Base-by-base conservation (phyloP, 164 flowering plant species). In the Brasenia schreberi region DNA sequence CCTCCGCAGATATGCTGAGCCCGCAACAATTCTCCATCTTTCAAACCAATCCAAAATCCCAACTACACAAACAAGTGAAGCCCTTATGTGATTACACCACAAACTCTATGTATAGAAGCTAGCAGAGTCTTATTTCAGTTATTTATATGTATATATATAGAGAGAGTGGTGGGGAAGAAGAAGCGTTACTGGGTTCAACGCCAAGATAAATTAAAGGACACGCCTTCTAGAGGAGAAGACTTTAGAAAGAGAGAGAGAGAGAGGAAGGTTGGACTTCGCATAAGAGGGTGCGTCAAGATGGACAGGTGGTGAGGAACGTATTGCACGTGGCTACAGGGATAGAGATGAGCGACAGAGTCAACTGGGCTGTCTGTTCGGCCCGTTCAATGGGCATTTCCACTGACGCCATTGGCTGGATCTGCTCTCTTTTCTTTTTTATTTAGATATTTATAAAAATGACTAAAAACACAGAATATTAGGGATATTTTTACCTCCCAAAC, bases 11-110 rank as follows among this genome's bases (percentile, higher is more conserved):
- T 69, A 85, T 44, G 75, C 84, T 72, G 76, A 88, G 81, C 77
- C 87, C 92, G 69, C 86, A 74, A 27, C 76, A 73, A 76, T 69
- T 83, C 77, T 83, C 89, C 93, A 89, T 86, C 67, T 72, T 80
- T 66, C 39, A 45, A 73, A 64, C 73, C 39, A 33, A 33, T 33
- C 39, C 39, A 33, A 33, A 33, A 1, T 33, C 39, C 4, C 39
- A 33, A 33, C 39, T 33, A 33, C 39, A 33, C 39, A 33, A 33
- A 1, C 39, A 33, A 33, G 1, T 33, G 39, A 33, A 33, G 39
- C 39, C 39, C 39, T 33, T 33, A 33, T 33, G 39, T 33, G 39
- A 33, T 33, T 33, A 3, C 39, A 33, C 39, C 39, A 33, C 39
- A 33, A 33, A 33, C 39, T 33, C 39, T 33, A 33, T 33, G 39